A percentile compares a stretch with the other conserved stretches of the same genome.
Conservation (phyloP, 2,329 filamentous ascomycete genomes). For the Colletotrichum sp. region DNA sequence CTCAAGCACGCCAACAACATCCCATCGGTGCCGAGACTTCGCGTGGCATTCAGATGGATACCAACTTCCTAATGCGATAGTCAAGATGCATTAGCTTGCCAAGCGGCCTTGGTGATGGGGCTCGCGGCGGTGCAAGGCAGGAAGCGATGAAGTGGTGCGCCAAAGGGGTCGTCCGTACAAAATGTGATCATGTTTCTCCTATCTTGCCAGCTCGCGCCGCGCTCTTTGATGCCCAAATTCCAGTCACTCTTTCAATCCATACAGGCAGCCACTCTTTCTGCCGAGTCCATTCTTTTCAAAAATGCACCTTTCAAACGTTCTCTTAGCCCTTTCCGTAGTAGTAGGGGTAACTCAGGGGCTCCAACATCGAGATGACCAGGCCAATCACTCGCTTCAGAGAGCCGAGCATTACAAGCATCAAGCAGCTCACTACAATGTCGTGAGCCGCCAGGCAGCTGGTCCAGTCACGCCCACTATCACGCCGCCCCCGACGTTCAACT, state of each 20-base stretch:
- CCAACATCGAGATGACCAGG: background rate
- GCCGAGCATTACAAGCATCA: background rate
- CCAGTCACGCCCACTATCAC: background rate
- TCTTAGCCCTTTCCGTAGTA: background rate
- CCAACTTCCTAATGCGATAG: background rate
- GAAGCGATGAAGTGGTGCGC: background rate
- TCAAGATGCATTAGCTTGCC: background rate
- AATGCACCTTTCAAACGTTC: background rate
- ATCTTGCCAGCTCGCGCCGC: rapidly evolving
- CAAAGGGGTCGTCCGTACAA: background rate
- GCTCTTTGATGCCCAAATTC: background rate
- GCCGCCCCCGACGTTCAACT: background rate
- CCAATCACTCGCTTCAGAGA: background rate
- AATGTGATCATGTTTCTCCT: background rate
- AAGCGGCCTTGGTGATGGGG: background rate
- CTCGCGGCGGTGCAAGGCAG: background rate
- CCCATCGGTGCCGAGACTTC: background rate
- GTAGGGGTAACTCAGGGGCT: background rate
- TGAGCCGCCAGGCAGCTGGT: background rate
- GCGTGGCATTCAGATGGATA: background rate
- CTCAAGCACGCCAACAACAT: background rate
- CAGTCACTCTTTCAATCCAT: background rate
- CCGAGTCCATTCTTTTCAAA: background rate
- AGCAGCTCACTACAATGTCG: background rate
- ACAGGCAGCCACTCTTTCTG: background rate